Percentiles rank a stretch among this genome's conserved stretches.
Evolutionary conservation across 2,329 filamentous ascomycete species (phyloP).

Genomic region (Diaporthe sp.): DNA sequence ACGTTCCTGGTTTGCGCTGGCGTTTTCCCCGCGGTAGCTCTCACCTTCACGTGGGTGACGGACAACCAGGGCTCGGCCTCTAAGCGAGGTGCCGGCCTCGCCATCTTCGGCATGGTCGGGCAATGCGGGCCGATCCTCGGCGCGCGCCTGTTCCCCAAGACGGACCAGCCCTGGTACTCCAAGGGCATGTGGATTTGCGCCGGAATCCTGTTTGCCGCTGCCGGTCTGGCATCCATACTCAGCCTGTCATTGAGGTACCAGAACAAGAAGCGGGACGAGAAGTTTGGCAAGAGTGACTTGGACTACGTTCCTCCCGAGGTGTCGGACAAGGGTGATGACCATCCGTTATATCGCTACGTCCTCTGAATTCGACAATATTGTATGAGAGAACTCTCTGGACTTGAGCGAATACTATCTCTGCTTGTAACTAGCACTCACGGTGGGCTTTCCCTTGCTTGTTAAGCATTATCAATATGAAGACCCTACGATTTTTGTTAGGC

Average conservation of each 20-base stretch:
- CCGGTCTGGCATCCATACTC: not conserved
- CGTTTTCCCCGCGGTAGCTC: slow-evolving; percentile 43
- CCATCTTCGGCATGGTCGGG: slow-evolving; percentile 40
- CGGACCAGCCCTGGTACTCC: not conserved
- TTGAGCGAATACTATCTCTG: too few species aligned
- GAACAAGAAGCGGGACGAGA: not conserved
- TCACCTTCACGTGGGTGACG: slow-evolving; percentile 45
- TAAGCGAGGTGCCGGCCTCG: slow-evolving; percentile 43
- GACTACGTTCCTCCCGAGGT: not conserved
- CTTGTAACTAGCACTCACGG: too few species aligned
- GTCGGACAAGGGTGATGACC: not conserved
- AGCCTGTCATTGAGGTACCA: not conserved
- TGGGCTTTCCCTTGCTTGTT: too few species aligned
- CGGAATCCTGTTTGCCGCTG: not conserved
- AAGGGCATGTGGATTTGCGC: not conserved
- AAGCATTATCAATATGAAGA: too few species aligned
- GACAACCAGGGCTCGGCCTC: slow-evolving; percentile 45
- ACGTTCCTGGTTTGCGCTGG: slow-evolving; percentile 49
- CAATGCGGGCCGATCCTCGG: slow-evolving; percentile 37
- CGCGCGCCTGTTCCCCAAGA: not conserved
- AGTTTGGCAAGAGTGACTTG: not conserved
- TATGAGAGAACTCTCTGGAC: too few species aligned
- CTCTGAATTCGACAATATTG: not conserved
- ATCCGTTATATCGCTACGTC: not conserved
- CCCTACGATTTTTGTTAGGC: too few species aligned